Evolutionary conservation across 2,329 filamentous ascomycete species (phyloP).

Genomic region (Apiospora saccharicola): DNA sequence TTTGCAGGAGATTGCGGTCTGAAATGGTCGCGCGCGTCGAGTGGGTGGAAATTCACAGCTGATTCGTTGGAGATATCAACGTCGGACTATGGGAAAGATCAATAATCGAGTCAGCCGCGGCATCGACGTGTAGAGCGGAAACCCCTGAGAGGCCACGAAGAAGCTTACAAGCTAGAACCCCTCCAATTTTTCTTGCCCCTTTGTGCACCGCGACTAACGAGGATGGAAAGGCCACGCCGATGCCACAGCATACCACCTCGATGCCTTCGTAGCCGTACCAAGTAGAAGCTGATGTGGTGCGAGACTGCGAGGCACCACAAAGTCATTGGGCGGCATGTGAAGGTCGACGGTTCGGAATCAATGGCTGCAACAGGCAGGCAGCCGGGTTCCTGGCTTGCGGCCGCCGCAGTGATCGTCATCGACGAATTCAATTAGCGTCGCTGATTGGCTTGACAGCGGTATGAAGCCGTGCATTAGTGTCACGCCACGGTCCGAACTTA

Average conservation of each 20-base stretch:
- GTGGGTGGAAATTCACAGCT: not conserved
- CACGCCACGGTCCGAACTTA: not conserved
- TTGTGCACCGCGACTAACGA: not conserved
- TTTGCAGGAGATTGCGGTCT: not conserved
- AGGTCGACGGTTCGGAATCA: not conserved
- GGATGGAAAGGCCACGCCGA: not conserved
- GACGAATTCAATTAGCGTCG: too few species aligned
- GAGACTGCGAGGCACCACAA: not conserved
- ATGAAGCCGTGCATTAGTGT: not conserved
- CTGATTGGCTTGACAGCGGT: not conserved
- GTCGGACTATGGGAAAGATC: not conserved
- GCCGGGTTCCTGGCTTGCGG: not conserved
- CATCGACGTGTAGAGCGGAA: not conserved
- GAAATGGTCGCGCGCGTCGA: not conserved
- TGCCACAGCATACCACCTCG: not conserved
- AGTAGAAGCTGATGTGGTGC: not conserved
- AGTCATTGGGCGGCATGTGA: slow-evolving; percentile 5
- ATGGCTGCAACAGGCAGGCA: not conserved
- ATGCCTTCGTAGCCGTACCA: not conserved
- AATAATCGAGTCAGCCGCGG: not conserved
- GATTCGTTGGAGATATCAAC: not conserved
- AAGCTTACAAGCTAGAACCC: not conserved
- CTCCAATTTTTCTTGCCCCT: not conserved
- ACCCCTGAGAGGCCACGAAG: not conserved
- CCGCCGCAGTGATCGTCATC: not conserved